Percentiles rank a stretch among this genome's conserved stretches.
Evolutionary conservation across 73 alveolate species (phyloP).

Genomic region (Paramecium tetraurelia): DNA sequence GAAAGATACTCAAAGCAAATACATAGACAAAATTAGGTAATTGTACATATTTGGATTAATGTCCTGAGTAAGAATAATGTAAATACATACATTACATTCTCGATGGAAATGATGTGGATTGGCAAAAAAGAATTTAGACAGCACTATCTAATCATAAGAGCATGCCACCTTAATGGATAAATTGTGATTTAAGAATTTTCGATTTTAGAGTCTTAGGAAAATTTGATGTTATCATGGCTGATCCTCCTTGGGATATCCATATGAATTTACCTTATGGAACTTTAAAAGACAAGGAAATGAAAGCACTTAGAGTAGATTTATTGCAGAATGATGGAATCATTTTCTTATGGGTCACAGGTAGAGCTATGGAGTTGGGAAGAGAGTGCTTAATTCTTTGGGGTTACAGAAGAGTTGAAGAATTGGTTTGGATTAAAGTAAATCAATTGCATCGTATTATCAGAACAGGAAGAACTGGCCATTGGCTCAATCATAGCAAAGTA

Average conservation of each 20-base stretch:
- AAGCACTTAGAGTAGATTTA: constrained; percentile 81
- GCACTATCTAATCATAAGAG: constrained; percentile 56
- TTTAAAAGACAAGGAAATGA: constrained; percentile 89
- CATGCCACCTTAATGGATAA: constrained; percentile 86
- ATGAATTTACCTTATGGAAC: constrained; percentile 98
- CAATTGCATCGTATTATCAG: constrained; percentile 93
- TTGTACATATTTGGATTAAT: constrained; percentile 95
- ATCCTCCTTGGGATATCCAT: constrained; percentile 99
- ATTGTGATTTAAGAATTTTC: constrained; percentile 83
- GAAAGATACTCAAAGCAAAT: constrained; percentile 49
- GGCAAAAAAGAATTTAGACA: constrained; percentile 15
- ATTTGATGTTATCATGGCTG: constrained; percentile 95
- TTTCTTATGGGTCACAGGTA: constrained; percentile 98
- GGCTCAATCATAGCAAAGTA: constrained; percentile 90
- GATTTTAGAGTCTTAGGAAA: constrained; percentile 84
- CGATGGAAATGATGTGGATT: constrained; percentile 71
- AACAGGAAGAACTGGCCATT: constrained; percentile 99
- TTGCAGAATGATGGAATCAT: constrained; percentile 87
- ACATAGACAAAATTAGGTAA: constrained; percentile 87
- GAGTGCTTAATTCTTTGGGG: constrained; percentile 95
- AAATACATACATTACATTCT: constrained; percentile 81
- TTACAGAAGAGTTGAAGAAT: constrained; percentile 92
- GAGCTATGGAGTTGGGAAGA: constrained; percentile 98
- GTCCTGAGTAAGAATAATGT: constrained; percentile 83
- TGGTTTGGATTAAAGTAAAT: constrained; percentile 97